These are phyloP conservation scores for Leptosphaerulina australis DNA, from an alignment of 2,329 filamentous ascomycete genomes.

Conservation along the genomic window DNA sequence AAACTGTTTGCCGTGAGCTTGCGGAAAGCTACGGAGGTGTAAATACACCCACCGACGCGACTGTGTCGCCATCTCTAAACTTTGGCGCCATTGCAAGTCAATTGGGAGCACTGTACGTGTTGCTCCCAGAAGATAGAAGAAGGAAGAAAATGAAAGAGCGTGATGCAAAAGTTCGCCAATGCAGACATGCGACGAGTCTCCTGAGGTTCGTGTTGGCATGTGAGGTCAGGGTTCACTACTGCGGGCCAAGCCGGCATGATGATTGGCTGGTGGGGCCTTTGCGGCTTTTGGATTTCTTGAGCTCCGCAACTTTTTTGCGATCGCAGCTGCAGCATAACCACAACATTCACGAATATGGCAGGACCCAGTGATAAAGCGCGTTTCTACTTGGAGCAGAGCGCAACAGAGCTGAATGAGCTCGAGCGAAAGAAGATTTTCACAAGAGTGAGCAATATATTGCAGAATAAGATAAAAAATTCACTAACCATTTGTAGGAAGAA, in stretches of 20 bases:
- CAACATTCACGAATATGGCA: conserved; percentile 65
- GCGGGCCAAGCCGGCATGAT: conserved; percentile 32
- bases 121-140: conserved; percentile 14
- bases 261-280: conserved; percentile 21
- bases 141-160: conserved; percentile 38
- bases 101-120: conserved; percentile 5
- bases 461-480: neutral
- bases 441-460: conserved; percentile 60
- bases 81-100: conserved; percentile 61
- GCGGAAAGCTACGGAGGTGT: conserved; percentile 33
- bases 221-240: conserved; percentile 26
- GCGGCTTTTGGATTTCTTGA: conserved; percentile 9
- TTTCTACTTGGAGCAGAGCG: conserved; percentile 89
- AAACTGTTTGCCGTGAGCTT: conserved; percentile 58
- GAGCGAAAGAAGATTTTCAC: conserved; percentile 91
- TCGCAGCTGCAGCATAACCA: conserved; percentile 16
- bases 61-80: conserved; percentile 66
- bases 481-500: conserved; percentile 67
- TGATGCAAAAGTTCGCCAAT: conserved; percentile 12
- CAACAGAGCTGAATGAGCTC: conserved; percentile 90
- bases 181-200: conserved; percentile 32
- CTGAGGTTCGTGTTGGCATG: conserved; percentile 32
- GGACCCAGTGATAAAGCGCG: conserved; percentile 90
- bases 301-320: conserved; percentile 31
- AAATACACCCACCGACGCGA: conserved; percentile 59